phyloP scores from a whole-genome alignment of 1,284 basidiomycete species.

The Ceratobasidium sp. region DNA sequence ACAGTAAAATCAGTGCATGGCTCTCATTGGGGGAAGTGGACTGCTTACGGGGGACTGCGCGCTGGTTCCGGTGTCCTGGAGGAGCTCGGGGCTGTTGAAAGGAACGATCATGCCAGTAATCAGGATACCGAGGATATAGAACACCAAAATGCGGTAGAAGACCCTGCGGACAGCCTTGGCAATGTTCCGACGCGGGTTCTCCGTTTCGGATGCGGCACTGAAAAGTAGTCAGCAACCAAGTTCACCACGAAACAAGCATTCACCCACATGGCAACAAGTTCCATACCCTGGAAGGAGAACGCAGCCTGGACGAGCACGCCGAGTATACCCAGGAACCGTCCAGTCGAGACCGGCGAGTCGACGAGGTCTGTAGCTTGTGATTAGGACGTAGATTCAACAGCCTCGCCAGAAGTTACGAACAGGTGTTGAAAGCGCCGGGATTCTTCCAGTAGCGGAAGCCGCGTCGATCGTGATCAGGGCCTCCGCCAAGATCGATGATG shows the following conservation, averaged over 20 bases:
- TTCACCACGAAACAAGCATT: constrained; percentile 35
- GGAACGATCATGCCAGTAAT: constrained; percentile 86
- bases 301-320: constrained; percentile 80
- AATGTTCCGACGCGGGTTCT: constrained; percentile 83
- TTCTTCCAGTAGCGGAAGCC: constrained; percentile 75
- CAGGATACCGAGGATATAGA: constrained; percentile 78
- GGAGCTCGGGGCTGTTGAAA: constrained; percentile 69
- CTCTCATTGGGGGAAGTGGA: background rate
- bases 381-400: constrained; percentile 55
- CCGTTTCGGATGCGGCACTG: constrained; percentile 74
- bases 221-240: constrained; percentile 55
- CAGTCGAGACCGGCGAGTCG: constrained; percentile 52
- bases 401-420: constrained; percentile 1
- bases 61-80: constrained; percentile 67
- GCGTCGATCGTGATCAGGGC: constrained; percentile 54
- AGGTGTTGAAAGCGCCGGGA: constrained; percentile 68
- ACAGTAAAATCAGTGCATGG: background rate
- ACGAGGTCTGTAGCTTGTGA: constrained; percentile 56
- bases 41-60: constrained; percentile 67
- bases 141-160: constrained; percentile 82
- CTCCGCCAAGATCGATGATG: constrained; percentile 79
- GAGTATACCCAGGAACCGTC: constrained; percentile 78
- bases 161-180: constrained; percentile 83
- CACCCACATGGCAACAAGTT: constrained; percentile 80
- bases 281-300: constrained; percentile 88